Base-by-base conservation (phyloP, 2,329 filamentous ascomycete genomes). In the Plectosphaerella cucumerina region DNA sequence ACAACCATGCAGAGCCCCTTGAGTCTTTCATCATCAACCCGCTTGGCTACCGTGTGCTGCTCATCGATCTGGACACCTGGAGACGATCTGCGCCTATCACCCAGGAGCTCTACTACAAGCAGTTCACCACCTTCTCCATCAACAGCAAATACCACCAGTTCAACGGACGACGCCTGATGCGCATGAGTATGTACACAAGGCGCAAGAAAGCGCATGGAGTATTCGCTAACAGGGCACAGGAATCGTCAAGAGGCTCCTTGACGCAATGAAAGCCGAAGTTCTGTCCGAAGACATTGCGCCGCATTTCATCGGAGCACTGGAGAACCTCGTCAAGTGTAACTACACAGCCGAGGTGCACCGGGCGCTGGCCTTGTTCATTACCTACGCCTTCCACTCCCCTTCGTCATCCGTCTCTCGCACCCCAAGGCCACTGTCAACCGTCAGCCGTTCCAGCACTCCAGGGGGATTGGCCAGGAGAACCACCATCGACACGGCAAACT, bases 11-110 rank as follows among this genome's bases (percentile, higher is more conserved):
- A n/a, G 78, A 85, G 33, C 89, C 91, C 1, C 83, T 90, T 52
- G 86, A 93, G 52, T 97, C 93, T 1, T 89, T 97, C 60, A 95
- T 99, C 64, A 89, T 96, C 59, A 99, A 99, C 60, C 93, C 94
- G 0, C 78, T 99, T 55, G 94, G 93, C 4, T 99, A 97, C 68
- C 86, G 94, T 44, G 86, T 96, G 33, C 76, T 99, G 17, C 77
- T 99, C 23, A 89, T 97, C 49, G 94, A 99, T 67, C 83, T 95
- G 58, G 93, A 97, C 61, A 87, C 93, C 18, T 99, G 94, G 94
- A 83, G 93, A 57, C 86, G 84, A 67, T 89, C 88, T 20, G 86
- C 89, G 33, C 65, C 83, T 5, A 78, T 85, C 17, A 89, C 92
- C 0, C 90, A 97, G 62, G 86, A 88, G 60, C 75, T 97, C 21